phyloP scores from a whole-genome alignment of 2,329 filamentous ascomycete genomes.

The Colletotrichum spaethianum region DNA sequence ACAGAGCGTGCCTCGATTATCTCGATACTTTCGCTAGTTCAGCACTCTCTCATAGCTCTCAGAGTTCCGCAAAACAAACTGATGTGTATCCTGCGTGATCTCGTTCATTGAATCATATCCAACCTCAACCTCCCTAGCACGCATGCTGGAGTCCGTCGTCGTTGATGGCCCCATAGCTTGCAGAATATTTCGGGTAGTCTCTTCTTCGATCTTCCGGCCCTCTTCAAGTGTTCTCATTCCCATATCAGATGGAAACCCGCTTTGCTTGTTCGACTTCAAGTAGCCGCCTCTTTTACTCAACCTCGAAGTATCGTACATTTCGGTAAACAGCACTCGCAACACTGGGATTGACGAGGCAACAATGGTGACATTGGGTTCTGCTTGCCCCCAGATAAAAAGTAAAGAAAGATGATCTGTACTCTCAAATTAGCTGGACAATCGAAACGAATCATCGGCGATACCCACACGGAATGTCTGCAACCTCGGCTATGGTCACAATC shows the following conservation, averaged over 20 bases:
- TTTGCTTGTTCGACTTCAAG: slow-evolving; percentile 7
- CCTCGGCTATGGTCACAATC: slow-evolving; percentile 20
- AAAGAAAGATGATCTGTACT: slow-evolving; percentile 8
- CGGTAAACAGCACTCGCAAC: slow-evolving; percentile 32
- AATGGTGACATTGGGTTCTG: slow-evolving; percentile 37
- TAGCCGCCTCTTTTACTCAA: neutral
- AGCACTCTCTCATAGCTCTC: neutral
- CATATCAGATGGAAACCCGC: neutral
- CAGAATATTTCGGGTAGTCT: neutral
- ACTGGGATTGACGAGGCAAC: slow-evolving; percentile 37
- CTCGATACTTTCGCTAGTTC: neutral
- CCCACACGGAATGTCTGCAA: slow-evolving; percentile 27
- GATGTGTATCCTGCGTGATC: neutral
- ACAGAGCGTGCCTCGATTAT: neutral
- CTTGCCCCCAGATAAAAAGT: slow-evolving; percentile 35
- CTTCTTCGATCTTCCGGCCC: neutral
- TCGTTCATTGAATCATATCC: slow-evolving; percentile 14
- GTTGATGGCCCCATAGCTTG: slow-evolving; percentile 6
- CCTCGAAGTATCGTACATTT: slow-evolving; percentile 13
- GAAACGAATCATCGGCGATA: accelerated
- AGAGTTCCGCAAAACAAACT: neutral
- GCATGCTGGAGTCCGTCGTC: neutral
- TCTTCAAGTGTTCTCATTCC: neutral
- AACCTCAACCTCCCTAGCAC: neutral
- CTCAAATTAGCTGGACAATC: neutral